These are phyloP conservation scores for Trichosporon coremiiforme DNA, from an alignment of 1,284 basidiomycete species.

Conservation along the genomic window DNA sequence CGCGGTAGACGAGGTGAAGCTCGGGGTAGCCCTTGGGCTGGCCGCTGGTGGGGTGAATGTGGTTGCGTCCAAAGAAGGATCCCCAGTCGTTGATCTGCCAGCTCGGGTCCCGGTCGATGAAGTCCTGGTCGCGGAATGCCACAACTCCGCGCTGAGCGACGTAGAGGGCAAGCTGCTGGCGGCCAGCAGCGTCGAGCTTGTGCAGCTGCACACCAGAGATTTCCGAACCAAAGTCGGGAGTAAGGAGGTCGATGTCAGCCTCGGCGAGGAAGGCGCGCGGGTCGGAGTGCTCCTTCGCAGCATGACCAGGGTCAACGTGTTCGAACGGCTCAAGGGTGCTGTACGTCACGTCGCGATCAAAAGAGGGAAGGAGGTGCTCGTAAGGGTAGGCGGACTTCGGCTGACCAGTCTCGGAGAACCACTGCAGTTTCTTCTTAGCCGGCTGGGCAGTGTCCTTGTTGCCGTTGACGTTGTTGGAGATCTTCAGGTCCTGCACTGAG, in stretches of 20 bases:
- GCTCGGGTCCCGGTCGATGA: slow-evolving; percentile 53
- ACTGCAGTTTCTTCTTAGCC: slow-evolving; percentile 16
- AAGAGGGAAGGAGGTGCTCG: slow-evolving; percentile 23
- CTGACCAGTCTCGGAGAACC: slow-evolving; percentile 27
- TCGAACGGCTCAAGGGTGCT: slow-evolving; percentile 71
- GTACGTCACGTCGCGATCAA: slow-evolving; percentile 25
- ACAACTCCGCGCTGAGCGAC: slow-evolving; percentile 76
- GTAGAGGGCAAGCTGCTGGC: slow-evolving; percentile 70
- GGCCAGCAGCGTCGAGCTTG: slow-evolving; percentile 59
- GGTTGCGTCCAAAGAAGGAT: slow-evolving; percentile 63
- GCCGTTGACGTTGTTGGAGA: not conserved
- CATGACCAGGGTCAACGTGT: slow-evolving; percentile 70
- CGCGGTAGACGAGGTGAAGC: slow-evolving; percentile 63
- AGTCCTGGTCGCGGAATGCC: slow-evolving; percentile 59
- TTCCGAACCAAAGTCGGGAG: slow-evolving; percentile 74
- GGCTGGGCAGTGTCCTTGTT: not conserved
- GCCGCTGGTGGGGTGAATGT: slow-evolving; percentile 63
- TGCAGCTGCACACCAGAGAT: slow-evolving; percentile 71
- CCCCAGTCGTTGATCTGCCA: slow-evolving; percentile 56
- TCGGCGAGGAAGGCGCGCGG: slow-evolving; percentile 69
- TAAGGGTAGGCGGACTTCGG: slow-evolving; percentile 27
- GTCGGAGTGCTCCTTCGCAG: slow-evolving; percentile 67
- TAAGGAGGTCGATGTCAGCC: slow-evolving; percentile 62
- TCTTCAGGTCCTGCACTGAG: slow-evolving; percentile 8
- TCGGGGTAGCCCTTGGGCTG: slow-evolving; percentile 62